Percentiles rank a stretch among this genome's conserved stretches.
Evolutionary conservation across 2,329 filamentous ascomycete species (phyloP).

Genomic region (Aspergillus tanneri): DNA sequence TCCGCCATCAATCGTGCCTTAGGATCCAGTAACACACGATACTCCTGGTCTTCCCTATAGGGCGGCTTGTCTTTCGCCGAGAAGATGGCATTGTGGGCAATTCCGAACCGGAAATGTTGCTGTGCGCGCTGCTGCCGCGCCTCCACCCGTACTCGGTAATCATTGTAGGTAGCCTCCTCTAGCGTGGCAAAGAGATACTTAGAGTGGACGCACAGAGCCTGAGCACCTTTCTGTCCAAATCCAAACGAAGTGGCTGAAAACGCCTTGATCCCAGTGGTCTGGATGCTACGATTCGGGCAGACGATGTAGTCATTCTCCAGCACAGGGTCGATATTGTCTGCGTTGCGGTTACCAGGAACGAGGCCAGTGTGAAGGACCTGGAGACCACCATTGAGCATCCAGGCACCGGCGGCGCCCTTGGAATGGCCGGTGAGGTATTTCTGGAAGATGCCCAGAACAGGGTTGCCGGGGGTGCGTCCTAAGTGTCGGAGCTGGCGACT

Average conservation of each 20-base stretch:
- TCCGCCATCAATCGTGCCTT: too few species aligned
- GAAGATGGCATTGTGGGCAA: too few species aligned
- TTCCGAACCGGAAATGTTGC: too few species aligned
- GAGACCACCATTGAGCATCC: conserved; percentile 99
- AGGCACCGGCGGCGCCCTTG: conserved; percentile 97
- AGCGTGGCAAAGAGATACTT: conserved; percentile 95
- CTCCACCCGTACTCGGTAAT: too few species aligned
- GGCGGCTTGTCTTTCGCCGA: too few species aligned
- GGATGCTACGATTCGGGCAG: conserved; percentile 90
- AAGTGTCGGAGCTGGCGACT: conserved; percentile 95
- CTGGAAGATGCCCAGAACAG: conserved; percentile 95
- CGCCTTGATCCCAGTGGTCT: conserved; percentile 97
- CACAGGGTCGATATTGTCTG: conserved; percentile 91
- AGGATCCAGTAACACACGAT: too few species aligned
- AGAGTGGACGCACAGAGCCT: conserved; percentile 94
- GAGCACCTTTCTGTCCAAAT: conserved; percentile 98
- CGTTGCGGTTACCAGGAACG: conserved; percentile 95
- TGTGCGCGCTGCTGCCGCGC: too few species aligned
- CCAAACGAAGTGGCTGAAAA: conserved; percentile 99
- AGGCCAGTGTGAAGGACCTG: conserved; percentile 93
- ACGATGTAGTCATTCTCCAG: conserved; percentile 99
- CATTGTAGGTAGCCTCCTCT: too few species aligned
- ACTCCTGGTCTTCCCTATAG: too few species aligned
- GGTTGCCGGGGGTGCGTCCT: conserved; percentile 93
- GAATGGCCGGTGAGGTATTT: conserved; percentile 98